Evolutionary conservation across 2,329 filamentous ascomycete species (phyloP).

Genomic region (Xylariomycetidae sp.): DNA sequence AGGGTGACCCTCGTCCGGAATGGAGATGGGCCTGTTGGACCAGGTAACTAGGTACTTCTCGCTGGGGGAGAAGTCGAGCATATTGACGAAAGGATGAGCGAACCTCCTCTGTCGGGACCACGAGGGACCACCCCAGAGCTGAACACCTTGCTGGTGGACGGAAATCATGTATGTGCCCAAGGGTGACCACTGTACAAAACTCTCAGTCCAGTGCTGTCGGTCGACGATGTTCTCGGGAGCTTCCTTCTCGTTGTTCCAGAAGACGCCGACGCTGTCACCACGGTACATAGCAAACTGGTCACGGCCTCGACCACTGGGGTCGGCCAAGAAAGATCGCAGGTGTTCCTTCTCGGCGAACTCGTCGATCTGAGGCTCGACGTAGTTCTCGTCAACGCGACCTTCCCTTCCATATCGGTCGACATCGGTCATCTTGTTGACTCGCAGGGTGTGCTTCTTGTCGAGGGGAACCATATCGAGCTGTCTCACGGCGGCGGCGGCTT

Average conservation of each 20-base stretch:
- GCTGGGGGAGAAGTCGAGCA: conserved; percentile 89
- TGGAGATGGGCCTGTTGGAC: conserved; percentile 89
- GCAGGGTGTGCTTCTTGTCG: conserved; percentile 93
- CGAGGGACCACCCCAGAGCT: conserved; percentile 88
- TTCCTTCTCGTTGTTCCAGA: conserved; percentile 98
- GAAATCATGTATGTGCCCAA: conserved; percentile 91
- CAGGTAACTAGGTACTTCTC: conserved; percentile 95
- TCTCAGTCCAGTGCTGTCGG: conserved; percentile 94
- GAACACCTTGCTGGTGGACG: conserved; percentile 91
- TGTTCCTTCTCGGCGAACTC: conserved; percentile 91
- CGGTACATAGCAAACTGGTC: conserved; percentile 97
- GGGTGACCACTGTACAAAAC: conserved; percentile 97
- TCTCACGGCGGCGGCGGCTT: conserved; percentile 85
- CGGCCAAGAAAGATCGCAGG: conserved; percentile 86
- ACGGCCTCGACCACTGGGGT: conserved; percentile 71
- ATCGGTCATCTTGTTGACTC: conserved; percentile 97
- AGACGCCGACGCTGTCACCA: conserved; percentile 86
- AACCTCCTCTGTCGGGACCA: conserved; percentile 93
- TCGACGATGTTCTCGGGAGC: conserved; percentile 84
- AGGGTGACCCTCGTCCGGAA: conserved; percentile 82
- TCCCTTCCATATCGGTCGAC: conserved; percentile 95
- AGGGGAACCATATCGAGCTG: conserved; percentile 81
- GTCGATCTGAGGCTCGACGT: conserved; percentile 74
- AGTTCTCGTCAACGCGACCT: conserved; percentile 88
- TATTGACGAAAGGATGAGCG: conserved; percentile 90